These are phyloP conservation scores for Kodamaea sagamina DNA, from an alignment of 805 yeast genomes.

Conservation along the genomic window DNA sequence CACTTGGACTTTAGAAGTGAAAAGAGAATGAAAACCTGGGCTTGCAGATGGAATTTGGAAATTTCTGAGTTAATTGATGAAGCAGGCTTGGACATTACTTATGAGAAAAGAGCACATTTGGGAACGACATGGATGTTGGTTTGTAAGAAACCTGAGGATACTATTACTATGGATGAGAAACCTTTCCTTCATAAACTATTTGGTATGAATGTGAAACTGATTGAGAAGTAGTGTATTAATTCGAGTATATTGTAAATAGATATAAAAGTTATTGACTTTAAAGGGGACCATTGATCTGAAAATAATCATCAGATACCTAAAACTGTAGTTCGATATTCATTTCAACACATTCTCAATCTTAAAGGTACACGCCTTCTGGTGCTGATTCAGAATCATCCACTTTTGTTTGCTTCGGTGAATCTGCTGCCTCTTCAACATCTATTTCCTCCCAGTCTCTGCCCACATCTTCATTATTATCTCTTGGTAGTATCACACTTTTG, in stretches of 20 bases:
- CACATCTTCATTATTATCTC: background rate
- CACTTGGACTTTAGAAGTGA: conserved; percentile 82
- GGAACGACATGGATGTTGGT: conserved; percentile 91
- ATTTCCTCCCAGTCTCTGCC: background rate
- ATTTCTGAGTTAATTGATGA: conserved; percentile 83
- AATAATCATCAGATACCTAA: too few relatives aligned
- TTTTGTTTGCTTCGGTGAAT: background rate
- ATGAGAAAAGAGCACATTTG: conserved; percentile 77
- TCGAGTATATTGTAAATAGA: background rate
- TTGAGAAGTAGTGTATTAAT: conserved; percentile 24
- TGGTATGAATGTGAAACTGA: conserved; percentile 35
- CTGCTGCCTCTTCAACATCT: background rate
- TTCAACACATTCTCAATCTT: too few relatives aligned
- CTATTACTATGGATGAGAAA: conserved; percentile 45
- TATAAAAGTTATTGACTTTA: background rate
- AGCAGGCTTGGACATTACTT: conserved; percentile 80
- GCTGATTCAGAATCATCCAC: background rate
- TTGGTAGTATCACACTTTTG: conserved; percentile 3
- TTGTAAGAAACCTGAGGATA: conserved; percentile 73
- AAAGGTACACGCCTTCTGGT: conserved; percentile 2
- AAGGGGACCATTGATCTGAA: too few relatives aligned
- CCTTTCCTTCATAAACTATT: conserved; percentile 44
- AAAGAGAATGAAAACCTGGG: conserved; percentile 86
- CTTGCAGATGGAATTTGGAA: conserved; percentile 96
- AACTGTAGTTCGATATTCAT: too few relatives aligned